A percentile compares a stretch with the other conserved stretches of the same genome.
These are phyloP conservation scores for Lachnum nothofagi DNA, from an alignment of 2,329 filamentous ascomycete genomes.

Conservation along the genomic window DNA sequence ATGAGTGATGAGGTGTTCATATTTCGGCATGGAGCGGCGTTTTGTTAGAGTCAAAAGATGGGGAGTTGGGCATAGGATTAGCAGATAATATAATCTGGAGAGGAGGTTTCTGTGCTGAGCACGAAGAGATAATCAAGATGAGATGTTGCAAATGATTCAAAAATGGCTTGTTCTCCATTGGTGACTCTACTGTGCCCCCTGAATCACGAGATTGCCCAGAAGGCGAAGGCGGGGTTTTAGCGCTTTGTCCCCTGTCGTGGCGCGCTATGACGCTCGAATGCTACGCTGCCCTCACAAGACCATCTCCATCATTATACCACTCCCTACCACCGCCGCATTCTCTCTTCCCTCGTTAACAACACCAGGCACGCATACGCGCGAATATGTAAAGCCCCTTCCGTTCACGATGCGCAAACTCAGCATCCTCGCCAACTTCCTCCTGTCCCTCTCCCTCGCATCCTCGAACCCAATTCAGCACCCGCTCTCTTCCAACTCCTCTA, in stretches of 20 bases:
- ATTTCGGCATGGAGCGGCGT: no score
- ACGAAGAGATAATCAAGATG: neutral
- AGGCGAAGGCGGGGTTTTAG: conserved; percentile 4
- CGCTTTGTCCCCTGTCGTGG: conserved; percentile 5
- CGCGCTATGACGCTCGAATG: conserved; percentile 10
- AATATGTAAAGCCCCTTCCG: conserved; percentile 22
- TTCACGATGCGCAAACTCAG: conserved; percentile 23
- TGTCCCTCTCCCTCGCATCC: conserved; percentile 1
- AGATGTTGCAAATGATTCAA: neutral
- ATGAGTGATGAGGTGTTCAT: no score
- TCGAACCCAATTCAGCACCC: conserved; percentile 20
- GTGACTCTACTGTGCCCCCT: neutral
- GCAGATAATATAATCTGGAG: neutral
- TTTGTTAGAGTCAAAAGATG: neutral
- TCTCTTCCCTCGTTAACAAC: no score
- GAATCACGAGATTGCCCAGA: no score
- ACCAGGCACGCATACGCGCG: no score
- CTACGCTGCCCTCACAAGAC: conserved; percentile 1
- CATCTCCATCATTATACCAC: neutral
- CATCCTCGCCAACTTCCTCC: conserved; percentile 15
- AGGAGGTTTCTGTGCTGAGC: neutral
- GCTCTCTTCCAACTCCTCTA: no score
- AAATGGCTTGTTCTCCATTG: neutral
- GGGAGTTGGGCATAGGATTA: neutral
- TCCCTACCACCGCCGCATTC: no score